Conservation (phyloP, 2,329 filamentous ascomycete genomes). For the Alternaria metachromatica region DNA sequence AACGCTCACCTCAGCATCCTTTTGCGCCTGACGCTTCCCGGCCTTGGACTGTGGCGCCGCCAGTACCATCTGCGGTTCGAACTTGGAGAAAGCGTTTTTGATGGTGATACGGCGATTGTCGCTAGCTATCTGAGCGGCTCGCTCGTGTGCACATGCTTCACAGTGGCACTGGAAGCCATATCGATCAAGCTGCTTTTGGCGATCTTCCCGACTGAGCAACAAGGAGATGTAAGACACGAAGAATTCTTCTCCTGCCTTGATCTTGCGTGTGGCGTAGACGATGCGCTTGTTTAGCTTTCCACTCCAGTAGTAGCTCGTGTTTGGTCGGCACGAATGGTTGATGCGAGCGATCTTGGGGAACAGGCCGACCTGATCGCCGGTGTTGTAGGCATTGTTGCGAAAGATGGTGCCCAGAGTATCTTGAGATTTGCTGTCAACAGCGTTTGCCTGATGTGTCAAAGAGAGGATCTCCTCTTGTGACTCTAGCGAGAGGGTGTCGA, state of each 20-base stretch:
- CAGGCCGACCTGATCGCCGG: conserved; percentile 38
- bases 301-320: conserved; percentile 49
- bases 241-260: conserved; percentile 51
- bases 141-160: conserved; percentile 43
- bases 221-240: conserved; percentile 49
- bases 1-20: conserved; percentile 36
- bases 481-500: conserved; percentile 27
- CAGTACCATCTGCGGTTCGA: conserved; percentile 36
- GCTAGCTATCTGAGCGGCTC: conserved; percentile 24
- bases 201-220: conserved; percentile 34
- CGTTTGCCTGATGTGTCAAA: conserved; percentile 33
- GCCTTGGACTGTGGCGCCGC: conserved; percentile 26
- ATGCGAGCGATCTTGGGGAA: conserved; percentile 47
- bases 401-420: conserved; percentile 42
- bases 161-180: conserved; percentile 50
- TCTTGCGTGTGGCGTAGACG: conserved; percentile 47
- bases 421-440: conserved; percentile 19
- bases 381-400: conserved; percentile 47
- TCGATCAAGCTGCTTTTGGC: conserved; percentile 40
- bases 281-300: conserved; percentile 35
- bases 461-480: conserved; percentile 36
- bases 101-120: conserved; percentile 39
- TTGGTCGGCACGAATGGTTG: conserved; percentile 47
- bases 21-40: conserved; percentile 30
- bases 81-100: conserved; percentile 31